Base-by-base conservation (phyloP, 202 grass and related monocot genomes). In the Alloteropsis angusta region DNA sequence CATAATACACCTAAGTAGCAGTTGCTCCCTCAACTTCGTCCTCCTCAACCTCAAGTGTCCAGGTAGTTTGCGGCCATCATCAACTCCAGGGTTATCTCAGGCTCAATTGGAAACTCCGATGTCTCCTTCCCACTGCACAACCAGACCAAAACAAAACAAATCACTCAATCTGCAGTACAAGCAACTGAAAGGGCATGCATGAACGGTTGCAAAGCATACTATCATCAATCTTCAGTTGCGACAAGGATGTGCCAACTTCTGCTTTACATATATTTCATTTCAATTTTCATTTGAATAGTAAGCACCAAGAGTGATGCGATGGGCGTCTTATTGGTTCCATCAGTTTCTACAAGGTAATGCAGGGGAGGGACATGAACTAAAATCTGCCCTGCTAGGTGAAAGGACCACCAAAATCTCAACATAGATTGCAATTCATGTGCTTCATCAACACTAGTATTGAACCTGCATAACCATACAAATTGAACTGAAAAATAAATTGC, bases 1-100 rank as follows among this genome's bases (percentile, higher is more conserved):
- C 10, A 71, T 18, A 48, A 18, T 30, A 18, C 25, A 70, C 58
- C 21, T 14, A 2, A 5, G 21, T 25, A 25, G 53, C 16, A 50
- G 52, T 23, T 55, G 6, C 1, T 23, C 53, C 32, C 34, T 49
- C 28, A 4, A 14, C 2, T 55, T 56, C 9, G 1, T 54, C 21
- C 10, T 36, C 71, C 15, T 93, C 53, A 92, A 26, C 71, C 15
- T 93, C 53, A 92, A 26, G 89, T 88, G 81, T 97, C 90, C 11
- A 97, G 85, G 82, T 91, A 97, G 74, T 97, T 94, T 43, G 94
- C 94, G 1, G 94, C 91, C 94, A 97, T 97, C 91, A 94, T 97
- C 72, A 97, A 77, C 53, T 97, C 91, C 75, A 97, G 77, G 18
- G 94, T 92, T 23, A 94, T 90, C 64, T 94, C 87, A 0, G 91